A percentile compares a stretch with the other conserved stretches of the same genome.
Evolutionary conservation across 257 asterid genomes (phyloP).

Genomic region (Phtheirospermum japonicum): DNA sequence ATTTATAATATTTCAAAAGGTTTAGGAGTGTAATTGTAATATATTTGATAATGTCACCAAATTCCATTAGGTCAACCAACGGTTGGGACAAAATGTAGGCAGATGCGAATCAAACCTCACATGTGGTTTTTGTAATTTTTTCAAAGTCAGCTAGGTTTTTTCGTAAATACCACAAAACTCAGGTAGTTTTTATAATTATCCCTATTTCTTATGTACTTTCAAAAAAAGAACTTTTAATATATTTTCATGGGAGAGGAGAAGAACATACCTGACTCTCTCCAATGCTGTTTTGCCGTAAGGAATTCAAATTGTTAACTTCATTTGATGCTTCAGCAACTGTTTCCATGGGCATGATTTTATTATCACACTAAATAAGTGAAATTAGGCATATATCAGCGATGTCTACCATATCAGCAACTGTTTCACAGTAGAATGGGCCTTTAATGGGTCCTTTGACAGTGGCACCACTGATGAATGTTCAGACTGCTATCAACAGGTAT

Average conservation of each 20-base stretch:
- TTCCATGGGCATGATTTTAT: conserved; percentile 18
- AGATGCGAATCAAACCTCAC: too few relatives aligned
- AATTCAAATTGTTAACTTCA: not conserved
- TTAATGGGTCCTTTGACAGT: conserved; percentile 27
- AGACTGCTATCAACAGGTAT: conserved; percentile 24
- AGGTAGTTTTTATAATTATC: not conserved
- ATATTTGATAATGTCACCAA: too few relatives aligned
- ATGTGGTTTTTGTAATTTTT: too few relatives aligned
- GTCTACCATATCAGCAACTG: too few relatives aligned
- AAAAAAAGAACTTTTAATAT: not conserved
- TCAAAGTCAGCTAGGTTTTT: too few relatives aligned
- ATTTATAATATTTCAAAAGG: too few relatives aligned
- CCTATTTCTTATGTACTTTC: not conserved
- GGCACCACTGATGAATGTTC: conserved; percentile 31
- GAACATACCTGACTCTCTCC: conserved; percentile 38
- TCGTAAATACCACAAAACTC: too few relatives aligned
- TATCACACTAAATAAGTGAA: conserved; percentile 31
- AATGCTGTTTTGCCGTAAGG: conserved; percentile 9
- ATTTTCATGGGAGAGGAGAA: conserved; percentile 18
- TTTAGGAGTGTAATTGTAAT: too few relatives aligned
- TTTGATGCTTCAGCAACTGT: conserved; percentile 27
- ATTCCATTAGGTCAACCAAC: too few relatives aligned
- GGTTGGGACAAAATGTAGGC: too few relatives aligned
- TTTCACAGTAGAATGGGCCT: conserved; percentile 27
- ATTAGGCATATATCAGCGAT: conserved; percentile 13